Base-by-base conservation (phyloP, 352 stramenopile genomes). In the Pythium guiyangense region DNA sequence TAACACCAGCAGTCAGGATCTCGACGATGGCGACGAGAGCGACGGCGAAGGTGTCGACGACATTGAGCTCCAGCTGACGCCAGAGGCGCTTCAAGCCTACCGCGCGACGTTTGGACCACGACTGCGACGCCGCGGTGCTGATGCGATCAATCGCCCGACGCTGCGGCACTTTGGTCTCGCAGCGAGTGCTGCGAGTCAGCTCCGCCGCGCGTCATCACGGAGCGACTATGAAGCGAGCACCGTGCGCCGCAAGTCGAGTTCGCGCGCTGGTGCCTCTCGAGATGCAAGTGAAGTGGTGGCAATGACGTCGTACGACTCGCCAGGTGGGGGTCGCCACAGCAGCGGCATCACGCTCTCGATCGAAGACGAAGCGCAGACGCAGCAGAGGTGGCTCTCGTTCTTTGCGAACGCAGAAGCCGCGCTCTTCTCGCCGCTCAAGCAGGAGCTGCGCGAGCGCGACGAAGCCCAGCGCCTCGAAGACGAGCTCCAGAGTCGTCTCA, bases 381-480 rank as follows among this genome's bases (percentile, higher is more conserved):
- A 81, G 37, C 66, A 74, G 6, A 86, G 80, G 51, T 90, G 78
- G 80, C 43, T 69, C n/a, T 52, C 70, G 8, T 80, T 88, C 49
- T 90, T 90, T 51, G 59, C 53, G 9, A 61, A 77, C 14, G 77
- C 78, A 0, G 80, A 90, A 49, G 54, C 45, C 2, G 77, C 62
- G 12, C 78, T 90, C 70, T 88, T 90, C 31, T 70, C 72, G 2
- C 63, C 69, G 0, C 55, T 90, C 40, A 74, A 76, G 47, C 60
- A 75, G 10, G 65, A 71, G 11, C 54, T 88, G 11, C 55, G 79
- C 20, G 65, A 71, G 11, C 74, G 71, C 4, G 64, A 85, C 51
- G 68, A 62, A 29, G 68, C 72, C 12, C 74, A 86, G 26, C 70
- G 67, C 0, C 44, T 66, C 6, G 56, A 73, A 25, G 74, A 88